These are phyloP conservation scores for Phytophthora meadii DNA, from an alignment of 352 stramenopile genomes.

Conservation along the genomic window DNA sequence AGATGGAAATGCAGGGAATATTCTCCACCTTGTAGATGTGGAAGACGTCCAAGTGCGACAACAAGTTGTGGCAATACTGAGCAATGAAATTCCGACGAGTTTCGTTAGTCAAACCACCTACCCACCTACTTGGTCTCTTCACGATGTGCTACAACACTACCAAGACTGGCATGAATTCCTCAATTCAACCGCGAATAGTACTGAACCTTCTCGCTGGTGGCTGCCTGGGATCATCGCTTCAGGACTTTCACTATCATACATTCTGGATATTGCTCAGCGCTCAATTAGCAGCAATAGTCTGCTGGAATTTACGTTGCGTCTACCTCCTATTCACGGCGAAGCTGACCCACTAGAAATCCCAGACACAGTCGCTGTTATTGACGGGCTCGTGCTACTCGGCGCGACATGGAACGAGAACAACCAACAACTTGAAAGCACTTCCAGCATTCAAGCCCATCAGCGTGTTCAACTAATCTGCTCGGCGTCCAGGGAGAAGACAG, in stretches of 20 bases:
- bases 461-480: slow-evolving; percentile 29
- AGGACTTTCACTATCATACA: slow-evolving; percentile 4
- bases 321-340: too few relatives aligned
- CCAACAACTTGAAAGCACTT: slow-evolving; percentile 9
- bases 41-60: slow-evolving; percentile 10
- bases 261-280: slow-evolving; percentile 16
- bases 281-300: neutral
- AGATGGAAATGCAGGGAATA: neutral
- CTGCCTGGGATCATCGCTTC: slow-evolving; percentile 23
- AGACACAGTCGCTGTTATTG: slow-evolving; percentile 26
- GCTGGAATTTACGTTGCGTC: slow-evolving; percentile 17
- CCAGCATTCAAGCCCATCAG: slow-evolving; percentile 8
- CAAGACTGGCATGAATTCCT: slow-evolving; percentile 27
- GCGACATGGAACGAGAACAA: slow-evolving; percentile 35
- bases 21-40: slow-evolving; percentile 15
- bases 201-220: slow-evolving; percentile 14
- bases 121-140: slow-evolving; percentile 20
- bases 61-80: slow-evolving; percentile 24
- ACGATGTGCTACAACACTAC: slow-evolving; percentile 37
- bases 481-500: neutral
- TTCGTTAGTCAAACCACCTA: neutral
- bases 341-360: neutral
- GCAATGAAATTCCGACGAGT: slow-evolving; percentile 25
- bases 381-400: slow-evolving; percentile 42
- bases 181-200: neutral